These are phyloP conservation scores for Leishmania major DNA, from an alignment of 208 protist species.

Conservation along the genomic window DNA sequence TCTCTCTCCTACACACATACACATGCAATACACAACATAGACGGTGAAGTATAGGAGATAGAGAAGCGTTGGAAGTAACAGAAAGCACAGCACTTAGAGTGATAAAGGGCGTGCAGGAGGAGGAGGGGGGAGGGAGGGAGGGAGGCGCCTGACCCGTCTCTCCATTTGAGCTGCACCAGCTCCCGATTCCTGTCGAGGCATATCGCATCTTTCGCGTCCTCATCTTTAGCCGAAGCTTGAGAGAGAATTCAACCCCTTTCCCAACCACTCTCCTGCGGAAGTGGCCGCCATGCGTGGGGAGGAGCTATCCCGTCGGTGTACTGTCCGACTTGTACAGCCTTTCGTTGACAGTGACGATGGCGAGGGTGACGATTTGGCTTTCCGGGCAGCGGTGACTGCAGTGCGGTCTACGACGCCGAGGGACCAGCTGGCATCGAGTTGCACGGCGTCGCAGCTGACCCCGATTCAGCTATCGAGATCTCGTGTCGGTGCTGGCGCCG, in stretches of 20 bases:
- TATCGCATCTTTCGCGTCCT: not conserved
- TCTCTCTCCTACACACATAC: not conserved
- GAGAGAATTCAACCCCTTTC: not conserved
- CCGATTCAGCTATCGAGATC: not conserved
- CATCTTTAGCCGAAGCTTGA: not conserved
- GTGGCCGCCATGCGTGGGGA: slow-evolving; percentile 2
- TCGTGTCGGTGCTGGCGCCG: not conserved
- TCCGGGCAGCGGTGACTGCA: not conserved
- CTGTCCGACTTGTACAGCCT: slow-evolving; percentile 15
- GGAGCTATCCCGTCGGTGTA: not conserved
- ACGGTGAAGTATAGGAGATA: not conserved
- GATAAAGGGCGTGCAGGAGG: not conserved
- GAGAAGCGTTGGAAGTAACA: not conserved
- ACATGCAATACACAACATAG: not conserved
- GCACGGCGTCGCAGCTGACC: not conserved
- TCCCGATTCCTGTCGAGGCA: not conserved
- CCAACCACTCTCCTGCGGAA: not conserved
- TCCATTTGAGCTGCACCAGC: not conserved
- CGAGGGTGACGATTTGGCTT: not conserved
- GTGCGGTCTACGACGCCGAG: not conserved
- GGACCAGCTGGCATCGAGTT: not conserved
- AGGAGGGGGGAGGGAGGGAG: not conserved
- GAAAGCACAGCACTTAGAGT: not conserved
- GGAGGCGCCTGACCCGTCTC: not conserved
- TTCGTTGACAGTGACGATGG: slow-evolving; percentile 9